Evolutionary conservation across 805 yeast species (phyloP).

Genomic region (Ascoidea rubescens): DNA sequence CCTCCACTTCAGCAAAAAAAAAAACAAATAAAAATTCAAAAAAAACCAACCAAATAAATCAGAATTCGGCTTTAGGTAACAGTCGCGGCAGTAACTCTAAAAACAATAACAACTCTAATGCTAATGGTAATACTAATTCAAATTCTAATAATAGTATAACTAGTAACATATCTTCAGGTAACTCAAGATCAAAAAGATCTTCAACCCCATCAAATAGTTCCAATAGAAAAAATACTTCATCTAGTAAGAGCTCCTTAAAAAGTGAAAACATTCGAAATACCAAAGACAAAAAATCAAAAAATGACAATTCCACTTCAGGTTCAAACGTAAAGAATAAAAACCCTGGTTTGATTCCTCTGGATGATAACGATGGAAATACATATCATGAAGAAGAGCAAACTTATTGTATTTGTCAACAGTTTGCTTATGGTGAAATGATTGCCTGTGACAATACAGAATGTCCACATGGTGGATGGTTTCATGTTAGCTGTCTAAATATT

Average conservation of each 20-base stretch:
- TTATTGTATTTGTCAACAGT: conserved; percentile 89
- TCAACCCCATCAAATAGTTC: conserved; percentile 6
- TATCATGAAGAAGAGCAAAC: conserved; percentile 41
- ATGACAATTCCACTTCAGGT: neutral
- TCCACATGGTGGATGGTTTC: conserved; percentile 87
- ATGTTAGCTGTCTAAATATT: conserved; percentile 63
- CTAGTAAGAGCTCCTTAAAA: conserved; percentile 3
- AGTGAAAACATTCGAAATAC: conserved; percentile 1
- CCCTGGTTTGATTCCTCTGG: conserved; percentile 5
- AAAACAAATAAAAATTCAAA: neutral
- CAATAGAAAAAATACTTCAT: conserved; percentile 5
- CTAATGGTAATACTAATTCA: neutral
- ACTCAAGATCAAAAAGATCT: neutral
- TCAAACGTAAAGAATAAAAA: neutral
- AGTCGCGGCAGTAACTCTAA: too few species aligned
- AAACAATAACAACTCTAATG: neutral
- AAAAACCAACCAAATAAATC: too few species aligned
- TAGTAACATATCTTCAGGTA: too few species aligned
- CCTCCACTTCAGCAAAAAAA: neutral
- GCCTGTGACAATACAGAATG: conserved; percentile 91
- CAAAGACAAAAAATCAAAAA: neutral
- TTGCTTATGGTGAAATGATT: conserved; percentile 91
- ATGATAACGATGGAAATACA: conserved; percentile 21
- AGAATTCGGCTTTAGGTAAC: too few species aligned
- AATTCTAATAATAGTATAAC: neutral